Evolutionary conservation across 345 rosid genomes (phyloP), one percentile per base, ranked within the genome.

Genomic region (Gossypium australe): DNA sequence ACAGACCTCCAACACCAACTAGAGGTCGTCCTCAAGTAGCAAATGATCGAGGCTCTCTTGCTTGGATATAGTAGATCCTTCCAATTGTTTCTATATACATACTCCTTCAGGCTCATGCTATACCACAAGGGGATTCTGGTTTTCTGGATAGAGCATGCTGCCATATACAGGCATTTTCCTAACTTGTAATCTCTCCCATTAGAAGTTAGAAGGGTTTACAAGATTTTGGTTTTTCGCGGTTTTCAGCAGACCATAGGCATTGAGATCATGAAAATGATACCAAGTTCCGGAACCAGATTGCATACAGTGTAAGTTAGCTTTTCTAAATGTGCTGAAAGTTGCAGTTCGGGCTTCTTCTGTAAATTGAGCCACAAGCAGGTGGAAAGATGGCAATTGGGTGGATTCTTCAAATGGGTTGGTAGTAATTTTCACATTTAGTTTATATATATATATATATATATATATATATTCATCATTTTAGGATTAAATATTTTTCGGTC

Each of bases 1-100:
- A 93, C 77, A 80, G 99, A 79, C 99, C 97, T 78, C 88, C 99
- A 0, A 95, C 99, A 55, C 99, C 99, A 68, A 91, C 98, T 1
- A 85, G 99, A 85, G 97, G 99, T 29, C 97, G 99, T 47, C 97
- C 97, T 73, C 98, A 85, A 82, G 88, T 75, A 72, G 76, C 94
- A 67, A 93, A 87, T 70, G 99, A 95, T 75, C 85, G 95, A 20
- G 97, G 97, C 70, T 82, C 97, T 77, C 94, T 90, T 67, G 99
- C 97, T 68, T 95, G 97, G 93, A 89, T 95, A 62, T 93, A 88
- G 82, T 70, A 78, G 74, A 75, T 41, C 63, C 59, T 67, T 53
- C 51, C 47, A 72, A 61, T 78, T 78, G 70, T 69, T 76, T 75
- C 57, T 63, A 25, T 71, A 55, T 58, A 9, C 10, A 45, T 57